A percentile compares a stretch with the other conserved stretches of the same genome.
Evolutionary conservation across 306 rosid species (phyloP).

Genomic region (Inga oerstediana): DNA sequence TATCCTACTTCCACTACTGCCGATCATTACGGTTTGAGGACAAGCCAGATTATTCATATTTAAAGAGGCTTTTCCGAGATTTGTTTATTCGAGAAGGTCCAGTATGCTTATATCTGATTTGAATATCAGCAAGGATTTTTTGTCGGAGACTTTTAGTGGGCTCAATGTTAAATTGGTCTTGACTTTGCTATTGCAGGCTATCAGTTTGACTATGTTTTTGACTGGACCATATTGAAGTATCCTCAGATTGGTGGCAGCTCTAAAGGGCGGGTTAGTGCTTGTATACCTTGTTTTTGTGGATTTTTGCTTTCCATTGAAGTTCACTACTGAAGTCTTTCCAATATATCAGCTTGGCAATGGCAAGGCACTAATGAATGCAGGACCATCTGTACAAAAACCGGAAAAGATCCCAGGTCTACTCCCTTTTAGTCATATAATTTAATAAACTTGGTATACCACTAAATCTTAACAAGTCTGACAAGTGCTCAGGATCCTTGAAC

Average conservation of each 20-base stretch:
- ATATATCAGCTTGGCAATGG: slow-evolving; percentile 66
- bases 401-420: slow-evolving; percentile 76
- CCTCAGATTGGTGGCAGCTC: slow-evolving; percentile 73
- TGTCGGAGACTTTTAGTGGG: slow-evolving; percentile 13
- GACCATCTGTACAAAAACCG: slow-evolving; percentile 69
- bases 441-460: slow-evolving; percentile 27
- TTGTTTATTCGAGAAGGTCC: slow-evolving; percentile 95
- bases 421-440: slow-evolving; percentile 32
- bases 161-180: slow-evolving; percentile 23
- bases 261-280: slow-evolving; percentile 70
- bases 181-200: slow-evolving; percentile 59
- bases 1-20: slow-evolving; percentile 96
- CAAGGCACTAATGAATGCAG: slow-evolving; percentile 65
- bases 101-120: slow-evolving; percentile 11
- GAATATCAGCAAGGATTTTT: slow-evolving; percentile 14
- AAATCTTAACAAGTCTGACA: slow-evolving; percentile 8
- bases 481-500: slow-evolving; percentile 24
- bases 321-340: slow-evolving; percentile 43
- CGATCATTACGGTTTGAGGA: slow-evolving; percentile 96
- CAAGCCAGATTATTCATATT: slow-evolving; percentile 97
- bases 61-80: slow-evolving; percentile 95
- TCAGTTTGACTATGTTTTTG: slow-evolving; percentile 89
- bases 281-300: slow-evolving; percentile 14
- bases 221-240: slow-evolving; percentile 89
- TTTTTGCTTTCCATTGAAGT: slow-evolving; percentile 23